These are phyloP conservation scores for Smittium culicis DNA, from an alignment of 371 early-diverging fungal genomes.

Conservation along the genomic window DNA sequence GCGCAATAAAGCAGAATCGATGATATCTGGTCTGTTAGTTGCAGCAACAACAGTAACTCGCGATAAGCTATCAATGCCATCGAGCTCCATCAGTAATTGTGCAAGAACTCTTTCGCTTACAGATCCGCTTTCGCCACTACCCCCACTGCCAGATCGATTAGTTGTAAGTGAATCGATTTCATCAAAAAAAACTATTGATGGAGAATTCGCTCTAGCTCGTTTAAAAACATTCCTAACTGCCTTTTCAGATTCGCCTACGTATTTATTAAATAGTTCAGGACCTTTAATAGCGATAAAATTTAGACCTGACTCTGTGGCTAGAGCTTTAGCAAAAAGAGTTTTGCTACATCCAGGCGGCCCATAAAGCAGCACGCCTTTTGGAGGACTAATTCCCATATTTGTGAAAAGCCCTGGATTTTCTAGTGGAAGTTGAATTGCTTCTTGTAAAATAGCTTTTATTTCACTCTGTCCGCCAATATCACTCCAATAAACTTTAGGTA, in stretches of 20 bases:
- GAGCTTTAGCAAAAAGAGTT: slow-evolving; percentile 93
- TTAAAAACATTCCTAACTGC: slow-evolving; percentile 89
- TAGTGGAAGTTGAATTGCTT: slow-evolving; percentile 98
- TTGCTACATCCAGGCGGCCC: slow-evolving; percentile 98
- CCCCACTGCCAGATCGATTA: slow-evolving; percentile 37
- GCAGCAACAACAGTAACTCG: slow-evolving; percentile 95
- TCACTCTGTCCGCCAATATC: slow-evolving; percentile 96
- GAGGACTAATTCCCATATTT: slow-evolving; percentile 78
- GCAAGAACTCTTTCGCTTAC: slow-evolving; percentile 88
- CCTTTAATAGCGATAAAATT: slow-evolving; percentile 97
- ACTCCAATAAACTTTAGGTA: slow-evolving; percentile 87
- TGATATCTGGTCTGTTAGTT: slow-evolving; percentile 97
- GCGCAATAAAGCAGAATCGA: slow-evolving; percentile 85
- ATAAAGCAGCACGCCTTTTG: slow-evolving; percentile 91
- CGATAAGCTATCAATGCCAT: slow-evolving; percentile 88
- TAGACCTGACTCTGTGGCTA: slow-evolving; percentile 92
- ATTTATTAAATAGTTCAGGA: slow-evolving; percentile 94
- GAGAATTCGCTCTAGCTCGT: slow-evolving; percentile 85
- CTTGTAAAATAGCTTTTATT: slow-evolving; percentile 87
- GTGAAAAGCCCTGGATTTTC: slow-evolving; percentile 81
- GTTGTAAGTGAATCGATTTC: slow-evolving; percentile 96
- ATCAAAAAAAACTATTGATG: slow-evolving; percentile 96
- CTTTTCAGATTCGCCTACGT: slow-evolving; percentile 98
- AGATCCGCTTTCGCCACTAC: slow-evolving; percentile 48
- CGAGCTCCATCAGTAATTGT: slow-evolving; percentile 86